Conservation (phyloP, 208 protist genomes). For the Leishmania mexicana region DNA sequence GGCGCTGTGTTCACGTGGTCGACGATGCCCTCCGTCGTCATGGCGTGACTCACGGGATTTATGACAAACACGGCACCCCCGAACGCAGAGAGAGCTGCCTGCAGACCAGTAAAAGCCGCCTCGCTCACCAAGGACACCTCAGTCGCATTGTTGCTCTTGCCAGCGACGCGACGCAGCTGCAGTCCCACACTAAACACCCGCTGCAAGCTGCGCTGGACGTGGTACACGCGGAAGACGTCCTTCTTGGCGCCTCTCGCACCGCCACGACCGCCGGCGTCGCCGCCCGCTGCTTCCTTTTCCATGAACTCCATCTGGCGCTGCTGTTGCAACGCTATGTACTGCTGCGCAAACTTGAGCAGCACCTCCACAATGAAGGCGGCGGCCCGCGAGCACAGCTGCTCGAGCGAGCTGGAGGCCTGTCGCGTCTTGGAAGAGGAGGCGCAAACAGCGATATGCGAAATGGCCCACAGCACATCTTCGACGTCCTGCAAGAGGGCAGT, state of each 20-base stretch:
- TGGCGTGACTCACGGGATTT: not conserved
- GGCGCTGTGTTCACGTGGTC: no score
- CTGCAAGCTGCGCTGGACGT: slow-evolving; percentile 57
- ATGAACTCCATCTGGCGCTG: slow-evolving; percentile 47
- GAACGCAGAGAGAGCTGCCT: slow-evolving; percentile 39
- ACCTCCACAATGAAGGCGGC: slow-evolving; percentile 11
- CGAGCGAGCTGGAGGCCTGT: not conserved
- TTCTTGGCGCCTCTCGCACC: not conserved
- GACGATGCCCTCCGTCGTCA: not conserved
- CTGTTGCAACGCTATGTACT: slow-evolving; percentile 61
- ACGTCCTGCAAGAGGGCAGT: slow-evolving; percentile 27
- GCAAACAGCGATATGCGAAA: slow-evolving; percentile 1
- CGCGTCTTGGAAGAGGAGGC: not conserved
- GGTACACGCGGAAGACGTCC: slow-evolving; percentile 53
- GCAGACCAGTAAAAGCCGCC: slow-evolving; percentile 28
- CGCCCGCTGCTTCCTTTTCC: slow-evolving; percentile 13
- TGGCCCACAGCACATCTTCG: slow-evolving; percentile 41
- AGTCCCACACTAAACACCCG: slow-evolving; percentile 58
- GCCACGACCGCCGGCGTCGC: not conserved
- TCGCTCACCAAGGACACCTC: slow-evolving; percentile 13
- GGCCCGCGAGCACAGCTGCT: slow-evolving; percentile 20
- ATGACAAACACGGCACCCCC: slow-evolving; percentile 33
- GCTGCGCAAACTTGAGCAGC: slow-evolving; percentile 50
- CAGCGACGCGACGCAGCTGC: slow-evolving; percentile 10
- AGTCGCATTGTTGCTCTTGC: not conserved